These are phyloP conservation scores for Luffa acutangula DNA, from an alignment of 306 rosid genomes.

Conservation along the genomic window DNA sequence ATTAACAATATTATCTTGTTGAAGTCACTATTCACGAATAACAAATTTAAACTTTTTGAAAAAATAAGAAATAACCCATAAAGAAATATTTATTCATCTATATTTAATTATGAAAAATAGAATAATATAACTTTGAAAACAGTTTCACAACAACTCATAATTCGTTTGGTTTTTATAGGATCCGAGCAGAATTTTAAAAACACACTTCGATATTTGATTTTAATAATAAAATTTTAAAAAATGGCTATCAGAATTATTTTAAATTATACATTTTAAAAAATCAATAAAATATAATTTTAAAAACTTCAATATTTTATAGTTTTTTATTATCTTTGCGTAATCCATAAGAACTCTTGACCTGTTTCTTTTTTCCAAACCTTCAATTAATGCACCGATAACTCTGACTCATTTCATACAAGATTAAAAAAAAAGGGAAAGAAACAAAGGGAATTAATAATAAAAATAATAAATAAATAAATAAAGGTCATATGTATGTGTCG, in stretches of 20 bases:
- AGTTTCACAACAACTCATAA: no score
- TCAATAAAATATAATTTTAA: neutral
- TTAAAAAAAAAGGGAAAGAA: neutral
- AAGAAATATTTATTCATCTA: no score
- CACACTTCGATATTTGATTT: neutral
- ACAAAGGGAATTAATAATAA: no score
- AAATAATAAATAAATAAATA: neutral
- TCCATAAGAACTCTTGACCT: neutral
- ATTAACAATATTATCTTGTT: no score
- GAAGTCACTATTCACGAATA: no score
- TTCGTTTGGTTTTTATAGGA: neutral
- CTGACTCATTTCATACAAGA: neutral
- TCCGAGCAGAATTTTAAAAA: neutral
- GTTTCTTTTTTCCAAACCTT: neutral
- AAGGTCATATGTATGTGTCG: slow-evolving; percentile 1
- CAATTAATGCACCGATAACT: neutral
- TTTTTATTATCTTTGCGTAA: neutral
- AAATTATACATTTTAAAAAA: no score
- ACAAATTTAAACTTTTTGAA: no score
- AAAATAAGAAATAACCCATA: no score
- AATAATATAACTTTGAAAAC: no score
- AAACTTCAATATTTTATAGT: neutral
- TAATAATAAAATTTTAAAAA: no score
- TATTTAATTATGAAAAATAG: neutral
- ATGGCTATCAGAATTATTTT: no score